Base-by-base conservation (phyloP, 78 protist genomes). In the Guillardia theta region DNA sequence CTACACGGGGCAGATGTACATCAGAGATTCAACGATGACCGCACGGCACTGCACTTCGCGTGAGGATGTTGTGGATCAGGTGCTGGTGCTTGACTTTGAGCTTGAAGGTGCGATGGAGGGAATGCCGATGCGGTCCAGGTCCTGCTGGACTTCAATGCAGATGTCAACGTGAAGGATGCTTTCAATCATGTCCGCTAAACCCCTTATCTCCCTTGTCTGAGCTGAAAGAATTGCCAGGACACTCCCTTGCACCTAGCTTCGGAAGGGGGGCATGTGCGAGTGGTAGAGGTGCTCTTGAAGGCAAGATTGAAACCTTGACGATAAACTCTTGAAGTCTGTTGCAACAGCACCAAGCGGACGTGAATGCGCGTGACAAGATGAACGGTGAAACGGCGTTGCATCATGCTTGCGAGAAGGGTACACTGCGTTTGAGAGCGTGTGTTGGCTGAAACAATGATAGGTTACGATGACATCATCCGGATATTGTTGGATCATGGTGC, bases 41-140 rank as follows among this genome's bases (percentile, higher is more conserved):
- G 88, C 39, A 41, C 88, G 12, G 88, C 88, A 21, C 43, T 78
- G 36, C 88, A 78, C 41, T 78, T 78, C 19, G 88, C 88, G 78
- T 64, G 78, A 64, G 78, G 21, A 5, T 33, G n/a, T 64, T 64
- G 12, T 64, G 78, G 78, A 64, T 24, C 43, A 33, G 43, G 6
- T 24, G 39, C 6, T 24, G 22, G 33, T 64, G 33, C 15, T 5
- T 64, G 21, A 19, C 6, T 64, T 64, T 64, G 43, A 4, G n/a
- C 39, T 5, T 64, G 78, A 24, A 64, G 78, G 9, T 78, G 88
- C 45, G 88, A 78, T 33, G 88, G 88, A 22, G 88, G 88, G 24
- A 33, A 78, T 9, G 12, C 4, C 15, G 50, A 78, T 41, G 88
- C 19, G 36, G 88, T 41, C 39, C 10, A 33, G 39, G 4, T 78